Percentiles rank a stretch among this genome's conserved stretches.
phyloP scores from a whole-genome alignment of 371 early-diverging fungal genomes.

The Apophysomyces elegans region DNA sequence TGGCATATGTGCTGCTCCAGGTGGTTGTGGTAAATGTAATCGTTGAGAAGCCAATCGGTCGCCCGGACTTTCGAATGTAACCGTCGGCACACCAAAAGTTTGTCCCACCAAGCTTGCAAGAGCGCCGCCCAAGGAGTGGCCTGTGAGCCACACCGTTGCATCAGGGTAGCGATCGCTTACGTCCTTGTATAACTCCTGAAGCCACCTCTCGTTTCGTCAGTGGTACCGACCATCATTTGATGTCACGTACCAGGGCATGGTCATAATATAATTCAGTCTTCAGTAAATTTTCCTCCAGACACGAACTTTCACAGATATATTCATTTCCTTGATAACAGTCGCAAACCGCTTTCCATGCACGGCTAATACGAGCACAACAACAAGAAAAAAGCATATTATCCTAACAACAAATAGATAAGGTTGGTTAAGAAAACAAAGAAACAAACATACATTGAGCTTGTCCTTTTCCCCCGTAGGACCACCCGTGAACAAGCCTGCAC shows the following conservation, averaged over 20 bases:
- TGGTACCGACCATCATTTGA: background rate
- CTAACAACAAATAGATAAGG: constrained; percentile 30
- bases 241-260: constrained; percentile 67
- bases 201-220: background rate
- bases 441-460: constrained; percentile 73
- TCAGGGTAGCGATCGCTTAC: constrained; percentile 68
- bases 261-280: constrained; percentile 81
- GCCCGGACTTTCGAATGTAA: constrained; percentile 90
- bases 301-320: constrained; percentile 66
- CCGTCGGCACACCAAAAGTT: constrained; percentile 85
- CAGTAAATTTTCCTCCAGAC: constrained; percentile 63
- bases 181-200: constrained; percentile 44
- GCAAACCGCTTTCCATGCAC: constrained; percentile 86
- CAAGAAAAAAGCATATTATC: constrained; percentile 96
- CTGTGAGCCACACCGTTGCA: constrained; percentile 84
- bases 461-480: constrained; percentile 83
- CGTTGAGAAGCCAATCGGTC: constrained; percentile 81
- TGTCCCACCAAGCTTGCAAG: constrained; percentile 82
- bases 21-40: constrained; percentile 75
- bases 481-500: constrained; percentile 72
- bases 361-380: constrained; percentile 94
- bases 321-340: constrained; percentile 68
- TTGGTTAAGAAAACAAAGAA: background rate
- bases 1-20: constrained; percentile 62
- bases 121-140: constrained; percentile 95